Evolutionary conservation across 352 stramenopile genomes (phyloP).

Genomic region (Phytophthora pisi): DNA sequence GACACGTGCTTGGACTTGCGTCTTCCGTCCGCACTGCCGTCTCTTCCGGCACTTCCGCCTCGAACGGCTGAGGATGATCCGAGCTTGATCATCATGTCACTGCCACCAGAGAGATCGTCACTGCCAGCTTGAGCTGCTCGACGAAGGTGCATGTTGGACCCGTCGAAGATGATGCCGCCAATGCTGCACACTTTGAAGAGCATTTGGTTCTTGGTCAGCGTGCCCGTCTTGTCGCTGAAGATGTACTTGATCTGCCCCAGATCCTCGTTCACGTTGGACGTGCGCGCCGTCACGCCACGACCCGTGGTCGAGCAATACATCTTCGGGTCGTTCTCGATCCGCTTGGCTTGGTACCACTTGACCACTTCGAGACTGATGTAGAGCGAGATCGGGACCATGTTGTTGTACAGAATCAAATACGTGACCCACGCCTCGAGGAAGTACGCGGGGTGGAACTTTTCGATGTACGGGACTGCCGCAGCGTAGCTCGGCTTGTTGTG

Average conservation of each 20-base stretch:
- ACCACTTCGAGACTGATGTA: slow-evolving; percentile 98
- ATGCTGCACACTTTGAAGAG: slow-evolving; percentile 95
- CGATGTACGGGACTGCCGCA: slow-evolving; percentile 38
- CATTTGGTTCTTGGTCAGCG: slow-evolving; percentile 99
- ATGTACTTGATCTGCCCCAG: slow-evolving; percentile 99
- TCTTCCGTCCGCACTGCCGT: slow-evolving; percentile 21
- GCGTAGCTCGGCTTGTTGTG: slow-evolving; percentile 28
- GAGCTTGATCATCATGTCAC: slow-evolving; percentile 35
- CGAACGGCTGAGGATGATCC: slow-evolving; percentile 4
- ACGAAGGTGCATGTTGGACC: slow-evolving; percentile 63
- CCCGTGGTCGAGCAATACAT: slow-evolving; percentile 62
- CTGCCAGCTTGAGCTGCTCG: slow-evolving; percentile 38
- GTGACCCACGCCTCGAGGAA: slow-evolving; percentile 78
- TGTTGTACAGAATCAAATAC: slow-evolving; percentile 90
- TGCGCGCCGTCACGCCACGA: slow-evolving; percentile 84
- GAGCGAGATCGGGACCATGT: slow-evolving; percentile 96
- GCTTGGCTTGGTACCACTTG: slow-evolving; percentile 94
- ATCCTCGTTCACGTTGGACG: slow-evolving; percentile 95
- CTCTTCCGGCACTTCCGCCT: slow-evolving; percentile 13
- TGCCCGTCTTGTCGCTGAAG: slow-evolving; percentile 99
- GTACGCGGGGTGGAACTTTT: slow-evolving; percentile 36
- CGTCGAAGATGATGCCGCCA: slow-evolving; percentile 90
- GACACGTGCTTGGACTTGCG: slow-evolving; percentile 48
- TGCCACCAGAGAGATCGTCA: slow-evolving; percentile 20
- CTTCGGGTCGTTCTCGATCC: slow-evolving; percentile 89